Base-by-base conservation (phyloP, 176 grass and related monocot genomes). In the Metroxylon sagu region DNA sequence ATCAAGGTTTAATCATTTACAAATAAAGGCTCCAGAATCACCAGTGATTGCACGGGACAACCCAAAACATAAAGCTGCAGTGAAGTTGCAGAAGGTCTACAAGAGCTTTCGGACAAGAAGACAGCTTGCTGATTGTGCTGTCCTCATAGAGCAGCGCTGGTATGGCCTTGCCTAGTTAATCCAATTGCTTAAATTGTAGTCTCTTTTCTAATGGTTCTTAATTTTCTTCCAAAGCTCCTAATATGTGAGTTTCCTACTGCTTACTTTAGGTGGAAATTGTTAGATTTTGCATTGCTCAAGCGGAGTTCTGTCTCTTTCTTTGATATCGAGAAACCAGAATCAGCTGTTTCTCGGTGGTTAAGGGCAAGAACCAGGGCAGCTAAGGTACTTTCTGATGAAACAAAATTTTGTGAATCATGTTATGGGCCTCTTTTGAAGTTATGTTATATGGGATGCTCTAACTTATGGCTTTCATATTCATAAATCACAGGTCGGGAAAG, bases 121-220 rank as follows among this genome's bases (percentile, higher is more conserved):
- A 8, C 83, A 87, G 72, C 86, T 96, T 35, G 86, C 86, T 1
- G 91, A 96, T 77, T 96, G 91, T 28, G 91, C 86, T 26, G 83
- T 95, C 60, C 78, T 95, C 26, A 86, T 84, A 52, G 91, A 96
- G 71, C 91, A 96, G 62, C 77, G 79, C 4, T 96, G 91, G 91
- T 95, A 84, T 64, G 70, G 39, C 51, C 50, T 64, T 26, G 6
- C 4, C 16, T 81, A 61, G 14, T 29, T 35, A 35, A 0, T 35
- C 31, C 8, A 35, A 35, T 35, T 35, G 6, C 6, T 35, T 35
- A 35, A 35, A 8, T 35, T 35, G 7, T 35, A 35, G 31, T 35
- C 31, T 35, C 31, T 64, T 63, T 57, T 51, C 3, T 4, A 54
- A 12, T 49, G 54, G 6, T 77, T 67, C 18, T 61, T 19, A 23